Percentiles rank a stretch among this genome's conserved stretches.
Evolutionary conservation across 2,329 filamentous ascomycete genomes (phyloP).

Genomic region (Pseudopyrenochaeta lycopersici): DNA sequence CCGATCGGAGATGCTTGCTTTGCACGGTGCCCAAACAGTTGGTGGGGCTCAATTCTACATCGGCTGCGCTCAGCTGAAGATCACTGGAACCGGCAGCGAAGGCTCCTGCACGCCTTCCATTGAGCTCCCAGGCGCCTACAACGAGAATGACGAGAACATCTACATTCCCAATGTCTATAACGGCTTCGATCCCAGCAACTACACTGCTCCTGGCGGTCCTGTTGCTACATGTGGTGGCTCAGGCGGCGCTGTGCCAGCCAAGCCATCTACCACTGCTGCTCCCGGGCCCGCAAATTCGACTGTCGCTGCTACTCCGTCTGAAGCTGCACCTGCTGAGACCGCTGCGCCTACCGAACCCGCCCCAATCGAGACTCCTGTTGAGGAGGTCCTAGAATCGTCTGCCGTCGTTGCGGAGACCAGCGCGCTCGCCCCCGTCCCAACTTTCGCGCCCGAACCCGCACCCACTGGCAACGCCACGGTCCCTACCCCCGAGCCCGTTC

Average conservation of each 20-base stretch:
- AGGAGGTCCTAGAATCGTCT: not conserved
- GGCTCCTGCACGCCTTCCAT: constrained; percentile 51
- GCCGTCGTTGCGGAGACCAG: constrained; percentile 6
- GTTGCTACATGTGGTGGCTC: constrained; percentile 37
- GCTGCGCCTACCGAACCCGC: constrained; percentile 4
- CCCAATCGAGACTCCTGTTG: not conserved
- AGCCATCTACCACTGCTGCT: constrained; percentile 11
- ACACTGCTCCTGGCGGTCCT: constrained; percentile 41
- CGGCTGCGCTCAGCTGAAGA: constrained; percentile 54
- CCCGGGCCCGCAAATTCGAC: constrained; percentile 20
- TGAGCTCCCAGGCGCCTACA: constrained; percentile 53
- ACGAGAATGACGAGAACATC: constrained; percentile 41
- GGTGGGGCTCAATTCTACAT: constrained; percentile 58
- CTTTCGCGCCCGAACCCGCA: not conserved
- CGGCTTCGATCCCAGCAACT: constrained; percentile 39
- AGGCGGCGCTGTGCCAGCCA: constrained; percentile 19
- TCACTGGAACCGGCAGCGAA: constrained; percentile 49
- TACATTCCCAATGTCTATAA: constrained; percentile 50
- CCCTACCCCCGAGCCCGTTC: not conserved
- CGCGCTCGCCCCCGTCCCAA: constrained; percentile 4
- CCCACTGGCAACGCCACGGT: constrained; percentile 10
- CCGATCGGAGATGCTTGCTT: constrained; percentile 57
- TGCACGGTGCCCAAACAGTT: constrained; percentile 51
- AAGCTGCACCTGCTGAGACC: constrained; percentile 3
- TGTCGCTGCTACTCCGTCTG: constrained; percentile 10